Conservation (phyloP, 805 yeast species). For the Metschnikowia vanudenii region DNA sequence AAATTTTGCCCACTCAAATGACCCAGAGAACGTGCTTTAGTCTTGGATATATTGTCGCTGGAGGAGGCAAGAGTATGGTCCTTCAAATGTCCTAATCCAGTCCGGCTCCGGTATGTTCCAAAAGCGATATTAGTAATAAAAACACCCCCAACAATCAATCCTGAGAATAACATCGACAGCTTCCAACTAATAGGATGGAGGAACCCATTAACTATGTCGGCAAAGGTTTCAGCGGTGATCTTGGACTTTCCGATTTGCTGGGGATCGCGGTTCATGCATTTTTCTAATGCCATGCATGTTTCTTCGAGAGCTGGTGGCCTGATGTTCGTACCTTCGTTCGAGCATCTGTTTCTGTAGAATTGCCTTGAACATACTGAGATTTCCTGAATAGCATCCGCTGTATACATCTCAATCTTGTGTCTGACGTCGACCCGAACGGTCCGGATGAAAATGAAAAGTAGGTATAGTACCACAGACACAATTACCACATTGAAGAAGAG, state of each 20-base stretch:
- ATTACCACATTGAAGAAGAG: constrained; percentile 56
- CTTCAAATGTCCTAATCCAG: neutral
- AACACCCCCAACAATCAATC: constrained; percentile 51
- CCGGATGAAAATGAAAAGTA: constrained; percentile 48
- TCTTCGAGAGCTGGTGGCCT: constrained; percentile 75
- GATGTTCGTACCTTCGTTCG: constrained; percentile 38
- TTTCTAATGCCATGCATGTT: constrained; percentile 70
- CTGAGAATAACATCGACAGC: constrained; percentile 50
- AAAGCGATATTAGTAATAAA: constrained; percentile 42
- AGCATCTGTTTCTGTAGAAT: constrained; percentile 71
- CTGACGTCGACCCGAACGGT: constrained; percentile 70
- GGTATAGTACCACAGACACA: constrained; percentile 49
- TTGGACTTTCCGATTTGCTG: constrained; percentile 62
- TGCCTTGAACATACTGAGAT: constrained; percentile 68
- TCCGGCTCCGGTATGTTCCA: constrained; percentile 11
- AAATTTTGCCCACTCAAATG: neutral
- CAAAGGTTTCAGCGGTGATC: constrained; percentile 78
- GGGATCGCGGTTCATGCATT: constrained; percentile 82
- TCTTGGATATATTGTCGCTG: too few relatives aligned
- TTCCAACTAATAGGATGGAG: constrained; percentile 70
- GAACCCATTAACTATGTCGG: constrained; percentile 78
- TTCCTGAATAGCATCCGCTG: constrained; percentile 58
- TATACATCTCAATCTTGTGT: constrained; percentile 61
- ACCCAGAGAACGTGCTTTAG: neutral
- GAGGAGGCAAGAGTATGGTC: too few relatives aligned